Base-by-base conservation (phyloP, 345 rosid species). In the Aquilaria yunnanensis region DNA sequence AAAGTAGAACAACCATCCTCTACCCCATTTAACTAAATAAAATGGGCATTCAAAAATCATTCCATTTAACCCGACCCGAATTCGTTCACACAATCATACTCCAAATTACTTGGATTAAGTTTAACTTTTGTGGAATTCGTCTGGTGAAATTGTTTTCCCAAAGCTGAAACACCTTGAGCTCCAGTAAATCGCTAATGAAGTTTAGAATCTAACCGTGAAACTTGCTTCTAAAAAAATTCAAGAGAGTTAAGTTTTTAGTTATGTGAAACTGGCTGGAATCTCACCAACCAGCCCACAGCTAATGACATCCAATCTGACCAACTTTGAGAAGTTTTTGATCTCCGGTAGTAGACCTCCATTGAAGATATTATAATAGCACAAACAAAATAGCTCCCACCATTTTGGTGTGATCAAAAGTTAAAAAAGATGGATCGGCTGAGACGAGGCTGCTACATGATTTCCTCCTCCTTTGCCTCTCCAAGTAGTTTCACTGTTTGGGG, bases 111-210 rank as follows among this genome's bases (percentile, higher is more conserved):
- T 23, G 23, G 23, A 23, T 23, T 23, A 23, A 23, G 23, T 97
- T 97, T 1, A 93, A 96, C 54, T 68, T 77, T 4, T 70, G 37
- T 51, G 98, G 98, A 65, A 90, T 84, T 62, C 72, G 64, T 5
- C 98, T 97, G 0, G 97, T 93, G 83, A 90, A 93, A 67, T 90
- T 90, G 68, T 93, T 93, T 76, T 74, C 83, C 98, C 97, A 93
- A 41, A 93, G 82, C 63, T 74, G 75, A 47, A 93, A 69, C 11
- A 76, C 67, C 60, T 87, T 75, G 66, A 93, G 64, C 73, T 78
- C 70, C 16, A 85, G 86, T 34, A 90, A 74, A 41, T 74, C 77
- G 9, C 85, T 85, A 10, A 84, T 70, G 53, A 77, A 87, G 63
- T 65, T 80, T 30, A 96, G 98, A 57, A 93, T 86, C 56, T 86